Percentiles rank a stretch among this genome's conserved stretches.
These are phyloP conservation scores for Trypanosomatidae sp. DNA, from an alignment of 208 protist genomes.

Conservation along the genomic window DNA sequence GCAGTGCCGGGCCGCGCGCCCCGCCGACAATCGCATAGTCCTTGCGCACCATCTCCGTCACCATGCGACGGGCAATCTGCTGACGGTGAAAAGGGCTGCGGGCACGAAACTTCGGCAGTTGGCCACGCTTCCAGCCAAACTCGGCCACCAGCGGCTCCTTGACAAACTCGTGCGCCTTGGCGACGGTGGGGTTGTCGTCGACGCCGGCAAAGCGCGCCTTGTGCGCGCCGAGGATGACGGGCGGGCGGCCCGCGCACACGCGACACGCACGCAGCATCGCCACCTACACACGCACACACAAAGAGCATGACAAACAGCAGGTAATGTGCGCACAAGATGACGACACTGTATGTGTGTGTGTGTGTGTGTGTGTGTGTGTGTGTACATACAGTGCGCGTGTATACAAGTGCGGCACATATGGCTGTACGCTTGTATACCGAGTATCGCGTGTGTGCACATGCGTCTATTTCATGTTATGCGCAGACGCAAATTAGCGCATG, in stretches of 20 bases:
- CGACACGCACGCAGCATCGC: slow-evolving; percentile 22
- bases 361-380: background rate
- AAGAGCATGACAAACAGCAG: background rate
- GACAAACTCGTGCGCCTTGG: slow-evolving; percentile 51
- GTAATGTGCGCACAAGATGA: background rate
- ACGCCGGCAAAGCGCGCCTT: slow-evolving; percentile 59
- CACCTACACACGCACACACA: background rate
- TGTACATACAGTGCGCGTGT: too few species aligned
- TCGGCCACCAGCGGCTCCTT: slow-evolving; percentile 73
- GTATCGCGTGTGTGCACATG: background rate
- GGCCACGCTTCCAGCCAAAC: slow-evolving; percentile 72
- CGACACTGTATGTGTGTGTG: background rate
- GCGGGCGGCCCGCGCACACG: slow-evolving; percentile 18
- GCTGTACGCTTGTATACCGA: background rate
- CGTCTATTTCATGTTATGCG: background rate
- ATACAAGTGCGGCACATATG: too few species aligned
- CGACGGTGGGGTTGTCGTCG: slow-evolving; percentile 79
- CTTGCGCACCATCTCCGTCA: slow-evolving; percentile 83
- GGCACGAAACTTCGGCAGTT: slow-evolving; percentile 72
- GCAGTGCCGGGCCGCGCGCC: slow-evolving; percentile 63
- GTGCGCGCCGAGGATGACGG: slow-evolving; percentile 50
- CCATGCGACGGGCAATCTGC: slow-evolving; percentile 80
- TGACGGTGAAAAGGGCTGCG: slow-evolving; percentile 78
- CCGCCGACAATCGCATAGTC: slow-evolving; percentile 85
- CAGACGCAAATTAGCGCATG: background rate